These are phyloP conservation scores for Strobilomyces dryophilus DNA, from an alignment of 768 basidiomycete genomes.

Conservation along the genomic window DNA sequence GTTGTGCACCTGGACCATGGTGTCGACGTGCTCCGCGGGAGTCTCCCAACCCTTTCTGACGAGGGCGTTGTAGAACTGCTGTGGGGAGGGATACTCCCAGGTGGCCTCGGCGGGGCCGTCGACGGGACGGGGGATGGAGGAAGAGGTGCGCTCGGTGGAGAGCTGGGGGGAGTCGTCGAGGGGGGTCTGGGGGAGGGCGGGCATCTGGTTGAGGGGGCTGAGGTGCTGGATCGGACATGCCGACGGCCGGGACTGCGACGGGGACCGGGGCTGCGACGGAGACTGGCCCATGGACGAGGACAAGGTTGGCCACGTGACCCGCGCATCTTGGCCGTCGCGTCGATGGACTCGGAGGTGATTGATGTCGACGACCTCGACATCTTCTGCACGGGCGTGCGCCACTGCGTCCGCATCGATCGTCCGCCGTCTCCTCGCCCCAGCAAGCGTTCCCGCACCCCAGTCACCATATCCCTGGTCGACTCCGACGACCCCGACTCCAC, in stretches of 20 bases:
- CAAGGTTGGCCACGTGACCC: slow-evolving; percentile 11
- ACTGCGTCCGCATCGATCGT: slow-evolving; percentile 15
- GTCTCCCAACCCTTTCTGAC: slow-evolving; percentile 97
- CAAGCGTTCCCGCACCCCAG: slow-evolving; percentile 9
- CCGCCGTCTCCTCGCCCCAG: slow-evolving; percentile 5
- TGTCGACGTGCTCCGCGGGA: slow-evolving; percentile 91
- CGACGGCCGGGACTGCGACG: neutral
- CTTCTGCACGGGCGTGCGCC: slow-evolving; percentile 15
- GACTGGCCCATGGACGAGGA: slow-evolving; percentile 18
- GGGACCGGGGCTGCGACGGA: slow-evolving; percentile 10
- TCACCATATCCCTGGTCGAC: slow-evolving; percentile 15
- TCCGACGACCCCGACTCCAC: slow-evolving; percentile 11
- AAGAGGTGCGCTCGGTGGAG: slow-evolving; percentile 70
- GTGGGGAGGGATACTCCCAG: slow-evolving; percentile 97
- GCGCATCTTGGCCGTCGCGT: too few relatives aligned
- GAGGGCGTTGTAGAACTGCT: slow-evolving; percentile 97
- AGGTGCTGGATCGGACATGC: slow-evolving; percentile 48
- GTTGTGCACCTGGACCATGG: slow-evolving; percentile 98
- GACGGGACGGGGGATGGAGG: slow-evolving; percentile 78
- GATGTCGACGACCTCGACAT: slow-evolving; percentile 27
- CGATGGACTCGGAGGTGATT: slow-evolving; percentile 14
- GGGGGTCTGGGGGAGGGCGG: slow-evolving; percentile 67
- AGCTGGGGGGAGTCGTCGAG: slow-evolving; percentile 53
- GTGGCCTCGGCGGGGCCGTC: slow-evolving; percentile 26
- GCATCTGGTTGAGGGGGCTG: slow-evolving; percentile 85